Conservation (phyloP, 1,284 basidiomycete species). For the Fomes fomentarius region DNA sequence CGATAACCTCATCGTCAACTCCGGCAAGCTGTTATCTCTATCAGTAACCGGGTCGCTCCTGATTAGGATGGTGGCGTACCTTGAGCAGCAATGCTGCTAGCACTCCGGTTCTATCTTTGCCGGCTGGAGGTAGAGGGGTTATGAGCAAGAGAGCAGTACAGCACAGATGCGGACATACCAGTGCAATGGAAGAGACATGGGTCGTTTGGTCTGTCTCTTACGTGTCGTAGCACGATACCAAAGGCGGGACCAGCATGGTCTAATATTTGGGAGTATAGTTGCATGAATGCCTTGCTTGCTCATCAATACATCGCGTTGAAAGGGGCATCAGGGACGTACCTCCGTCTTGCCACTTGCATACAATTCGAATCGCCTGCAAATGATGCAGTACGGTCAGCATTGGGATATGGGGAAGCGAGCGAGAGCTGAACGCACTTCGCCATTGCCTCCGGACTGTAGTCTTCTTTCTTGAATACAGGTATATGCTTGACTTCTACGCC, state of each 20-base stretch:
- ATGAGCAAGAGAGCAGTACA: neutral
- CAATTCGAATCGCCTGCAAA: conserved; percentile 65
- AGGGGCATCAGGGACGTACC: conserved; percentile 39
- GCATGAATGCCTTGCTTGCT: conserved; percentile 68
- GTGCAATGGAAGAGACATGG: conserved; percentile 77
- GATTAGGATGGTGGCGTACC: conserved; percentile 38
- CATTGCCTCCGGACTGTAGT: conserved; percentile 82
- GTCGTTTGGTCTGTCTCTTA: conserved; percentile 67
- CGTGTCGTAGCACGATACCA: conserved; percentile 65
- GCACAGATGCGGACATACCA: conserved; percentile 39
- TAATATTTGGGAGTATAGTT: conserved; percentile 77
- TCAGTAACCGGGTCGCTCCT: neutral
- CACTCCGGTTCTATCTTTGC: conserved; percentile 82
- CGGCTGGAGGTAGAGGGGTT: conserved; percentile 41
- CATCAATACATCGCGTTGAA: conserved; percentile 9
- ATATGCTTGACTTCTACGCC: conserved; percentile 59
- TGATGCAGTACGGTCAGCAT: conserved; percentile 21
- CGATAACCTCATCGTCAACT: conserved; percentile 62
- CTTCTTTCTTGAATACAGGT: conserved; percentile 72
- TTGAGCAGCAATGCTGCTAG: conserved; percentile 72
- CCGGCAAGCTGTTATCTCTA: conserved; percentile 58
- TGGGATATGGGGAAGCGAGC: conserved; percentile 2
- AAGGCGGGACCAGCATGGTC: conserved; percentile 71
- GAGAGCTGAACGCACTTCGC: conserved; percentile 65
- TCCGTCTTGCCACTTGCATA: conserved; percentile 81